These are phyloP conservation scores for Rhododendron kiyosumense DNA, from an alignment of 148 eudicot species.

Conservation along the genomic window DNA sequence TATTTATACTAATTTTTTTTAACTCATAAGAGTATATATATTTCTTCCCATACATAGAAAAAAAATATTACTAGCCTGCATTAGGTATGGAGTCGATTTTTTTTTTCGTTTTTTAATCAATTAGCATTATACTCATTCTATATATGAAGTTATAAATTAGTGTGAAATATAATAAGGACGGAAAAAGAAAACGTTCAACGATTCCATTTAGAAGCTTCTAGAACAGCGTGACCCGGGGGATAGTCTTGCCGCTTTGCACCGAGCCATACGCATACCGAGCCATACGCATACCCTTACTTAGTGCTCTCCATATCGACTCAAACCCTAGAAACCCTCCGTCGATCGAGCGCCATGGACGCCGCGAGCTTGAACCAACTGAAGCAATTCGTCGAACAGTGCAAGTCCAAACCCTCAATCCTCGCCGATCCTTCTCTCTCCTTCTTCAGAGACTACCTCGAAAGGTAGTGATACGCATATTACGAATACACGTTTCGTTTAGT, in stretches of 20 bases:
- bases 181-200: neutral
- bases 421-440: constrained; percentile 73
- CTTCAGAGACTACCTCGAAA: constrained; percentile 72
- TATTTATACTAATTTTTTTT: no score
- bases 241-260: neutral
- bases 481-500: neutral
- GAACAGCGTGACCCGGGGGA: neutral
- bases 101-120: no score
- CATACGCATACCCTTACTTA: neutral
- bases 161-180: neutral
- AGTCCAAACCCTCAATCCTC: constrained; percentile 59
- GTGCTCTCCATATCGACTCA: neutral
- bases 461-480: constrained; percentile 29
- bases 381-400: constrained; percentile 59
- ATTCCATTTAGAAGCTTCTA: constrained; percentile 12
- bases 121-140: no score
- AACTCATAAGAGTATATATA: no score
- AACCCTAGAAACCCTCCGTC: neutral
- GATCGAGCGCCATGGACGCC: constrained; percentile 49
- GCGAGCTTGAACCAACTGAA: constrained; percentile 46
- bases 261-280: neutral
- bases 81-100: no score
- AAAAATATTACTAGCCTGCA: no score
- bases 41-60: no score
- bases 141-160: no score